A percentile compares a stretch with the other conserved stretches of the same genome.
These are phyloP conservation scores for Chlorella sorokiniana DNA, from an alignment of 139 green algal genomes.

Conservation along the genomic window DNA sequence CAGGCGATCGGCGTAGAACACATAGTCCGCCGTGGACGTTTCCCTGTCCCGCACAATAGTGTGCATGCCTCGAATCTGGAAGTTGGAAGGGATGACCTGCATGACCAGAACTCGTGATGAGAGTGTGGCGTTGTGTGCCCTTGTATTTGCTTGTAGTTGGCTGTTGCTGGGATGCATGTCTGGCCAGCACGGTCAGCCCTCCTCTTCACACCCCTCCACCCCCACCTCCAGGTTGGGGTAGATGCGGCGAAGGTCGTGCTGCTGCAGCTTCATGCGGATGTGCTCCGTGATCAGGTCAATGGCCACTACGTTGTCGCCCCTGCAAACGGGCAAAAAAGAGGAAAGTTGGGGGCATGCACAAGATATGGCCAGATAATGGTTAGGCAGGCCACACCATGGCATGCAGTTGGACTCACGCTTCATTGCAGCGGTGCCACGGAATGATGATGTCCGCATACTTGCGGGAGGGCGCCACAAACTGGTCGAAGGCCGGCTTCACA, in stretches of 20 bases:
- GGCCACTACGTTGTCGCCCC: conserved; percentile 86
- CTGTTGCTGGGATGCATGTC: not conserved
- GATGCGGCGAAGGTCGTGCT: conserved; percentile 91
- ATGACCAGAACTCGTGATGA: conserved; percentile 67
- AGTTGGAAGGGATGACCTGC: conserved; percentile 91
- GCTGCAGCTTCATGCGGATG: conserved; percentile 92
- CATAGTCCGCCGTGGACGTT: conserved; percentile 90
- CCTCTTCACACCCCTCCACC: too few species aligned
- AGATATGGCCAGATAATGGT: not conserved
- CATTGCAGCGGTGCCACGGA: conserved; percentile 76
- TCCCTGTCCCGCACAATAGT: conserved; percentile 91
- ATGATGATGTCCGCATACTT: conserved; percentile 95
- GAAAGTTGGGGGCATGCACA: too few species aligned
- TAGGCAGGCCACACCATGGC: not conserved
- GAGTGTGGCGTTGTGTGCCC: too few species aligned
- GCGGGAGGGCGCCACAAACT: conserved; percentile 83
- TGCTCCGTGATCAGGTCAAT: conserved; percentile 98
- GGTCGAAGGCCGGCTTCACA: conserved; percentile 95
- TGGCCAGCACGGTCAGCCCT: too few species aligned
- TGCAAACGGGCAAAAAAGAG: not conserved
- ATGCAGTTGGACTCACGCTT: conserved; percentile 15
- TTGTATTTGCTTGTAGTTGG: not conserved
- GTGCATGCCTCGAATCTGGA: conserved; percentile 95
- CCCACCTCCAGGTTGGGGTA: conserved; percentile 91
- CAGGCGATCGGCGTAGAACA: conserved; percentile 93